Evolutionary conservation across 202 grass and related monocot species (phyloP).

Genomic region (Dendrocalamus latiflorus): DNA sequence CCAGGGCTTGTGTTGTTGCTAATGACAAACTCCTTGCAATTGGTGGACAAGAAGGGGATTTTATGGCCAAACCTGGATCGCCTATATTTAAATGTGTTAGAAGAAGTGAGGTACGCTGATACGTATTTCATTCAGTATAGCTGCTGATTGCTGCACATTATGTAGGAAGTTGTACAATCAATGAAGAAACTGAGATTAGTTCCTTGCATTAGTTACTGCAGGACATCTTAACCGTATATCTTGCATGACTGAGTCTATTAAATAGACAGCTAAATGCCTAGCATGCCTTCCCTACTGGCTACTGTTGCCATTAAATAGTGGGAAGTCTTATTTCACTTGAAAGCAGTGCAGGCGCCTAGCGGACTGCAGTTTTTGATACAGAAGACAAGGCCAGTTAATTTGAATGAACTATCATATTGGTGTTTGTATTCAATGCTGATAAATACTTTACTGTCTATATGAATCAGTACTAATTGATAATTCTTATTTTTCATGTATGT

Average conservation of each 20-base stretch:
- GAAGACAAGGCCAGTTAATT: not conserved
- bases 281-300: not conserved
- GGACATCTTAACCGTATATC: not conserved
- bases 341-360: not conserved
- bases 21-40: slow-evolving; percentile 88
- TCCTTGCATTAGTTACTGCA: not conserved
- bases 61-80: slow-evolving; percentile 97
- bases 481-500: not conserved
- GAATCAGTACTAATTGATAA: not conserved
- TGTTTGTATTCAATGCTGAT: not conserved
- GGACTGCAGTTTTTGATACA: not conserved
- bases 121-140: not conserved
- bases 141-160: not conserved
- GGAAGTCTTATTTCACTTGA: not conserved
- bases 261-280: not conserved
- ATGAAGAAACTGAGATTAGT: not conserved
- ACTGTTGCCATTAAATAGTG: not conserved
- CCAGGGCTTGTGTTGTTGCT: slow-evolving; percentile 89
- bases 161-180: not conserved
- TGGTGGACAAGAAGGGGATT: slow-evolving; percentile 99
- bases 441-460: not conserved
- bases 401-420: not conserved
- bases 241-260: not conserved
- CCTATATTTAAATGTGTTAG: slow-evolving; percentile 97
- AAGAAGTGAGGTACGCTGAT: slow-evolving; percentile 78